Evolutionary conservation across 2,329 filamentous ascomycete genomes (phyloP), one percentile per base, ranked within the genome.

Genomic region (Penicillium sp.): DNA sequence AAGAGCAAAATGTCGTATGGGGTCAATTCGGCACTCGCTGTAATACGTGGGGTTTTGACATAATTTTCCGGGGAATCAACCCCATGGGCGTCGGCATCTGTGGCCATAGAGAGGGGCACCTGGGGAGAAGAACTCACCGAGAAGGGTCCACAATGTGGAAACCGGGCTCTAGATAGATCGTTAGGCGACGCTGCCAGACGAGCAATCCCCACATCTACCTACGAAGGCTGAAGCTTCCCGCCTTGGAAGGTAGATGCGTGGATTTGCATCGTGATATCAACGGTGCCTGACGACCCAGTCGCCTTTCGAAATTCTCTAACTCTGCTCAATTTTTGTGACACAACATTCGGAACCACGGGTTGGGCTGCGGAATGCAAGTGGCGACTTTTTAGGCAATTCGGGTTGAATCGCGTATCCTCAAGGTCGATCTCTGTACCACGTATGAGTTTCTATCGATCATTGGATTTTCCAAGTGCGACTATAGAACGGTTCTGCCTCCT

Each of bases 211-310:
- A 61, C 58, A 36, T 16, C 22, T n/a, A 40, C 38, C 24, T 44
- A 24, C 27, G 27, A 24, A 54, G 57, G 41, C 47, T 38, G 43
- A 46, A 51, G 24, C 39, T 57, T 59, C 61, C 57, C 50, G 43
- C 48, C 56, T 21, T 16, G 57, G 61, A 54, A 63, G 54, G 61
- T 62, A 40, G 50, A 63, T 50, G 55, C 61, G 61, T 44, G 13
- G n/a, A 18, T 4, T 22, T 31, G 10, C 8, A 36, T 45, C 18
- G 50, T 54, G 45, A 56, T 53, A 54, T 59, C 53, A 58, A 51
- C 29, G 39, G 44, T 45, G 27, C 27, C 16, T 32, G 32, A 34
- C 34, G 38, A 56, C 58, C 46, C n/a, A 38, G 36, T 34, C 21
- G n/a, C 11, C 24, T 4, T 27, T 4, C 2, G 6, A 27, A 27